A percentile compares a stretch with the other conserved stretches of the same genome.
These are phyloP conservation scores for Colletotrichum echinochloae DNA, from an alignment of 2,329 filamentous ascomycete species.

Conservation along the genomic window DNA sequence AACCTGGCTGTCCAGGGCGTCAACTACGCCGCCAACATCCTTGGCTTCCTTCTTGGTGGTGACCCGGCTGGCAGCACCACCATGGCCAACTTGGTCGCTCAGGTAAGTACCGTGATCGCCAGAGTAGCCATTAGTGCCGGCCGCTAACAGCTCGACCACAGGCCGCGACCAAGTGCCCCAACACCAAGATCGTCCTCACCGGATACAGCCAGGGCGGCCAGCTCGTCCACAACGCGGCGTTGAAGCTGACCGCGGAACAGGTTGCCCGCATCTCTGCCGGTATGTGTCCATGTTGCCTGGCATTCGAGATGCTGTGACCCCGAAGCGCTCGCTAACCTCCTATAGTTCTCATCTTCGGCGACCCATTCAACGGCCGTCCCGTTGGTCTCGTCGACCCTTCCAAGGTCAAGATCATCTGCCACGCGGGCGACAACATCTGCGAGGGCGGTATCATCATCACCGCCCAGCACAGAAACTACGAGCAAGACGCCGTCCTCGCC, in stretches of 20 bases:
- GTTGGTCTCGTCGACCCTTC: slow-evolving; percentile 27
- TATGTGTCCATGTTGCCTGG: slow-evolving; percentile 4
- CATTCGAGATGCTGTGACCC: accelerated
- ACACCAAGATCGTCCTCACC: slow-evolving; percentile 60
- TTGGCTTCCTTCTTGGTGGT: slow-evolving; percentile 60
- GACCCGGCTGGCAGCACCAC: slow-evolving; percentile 56
- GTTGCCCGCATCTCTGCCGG: slow-evolving; percentile 47
- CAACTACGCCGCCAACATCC: slow-evolving; percentile 59
- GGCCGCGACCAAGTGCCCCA: slow-evolving; percentile 56
- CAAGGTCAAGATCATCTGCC: slow-evolving; percentile 47
- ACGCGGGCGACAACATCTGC: slow-evolving; percentile 50
- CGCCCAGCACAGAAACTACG: slow-evolving; percentile 46
- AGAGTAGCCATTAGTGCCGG: no score
- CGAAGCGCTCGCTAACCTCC: background rate
- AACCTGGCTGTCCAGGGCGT: slow-evolving; percentile 66
- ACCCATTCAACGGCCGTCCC: slow-evolving; percentile 30
- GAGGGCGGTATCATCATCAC: slow-evolving; percentile 46
- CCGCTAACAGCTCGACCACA: slow-evolving; percentile 39
- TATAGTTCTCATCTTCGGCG: slow-evolving; percentile 40
- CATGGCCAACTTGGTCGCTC: slow-evolving; percentile 49
- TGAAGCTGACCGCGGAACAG: slow-evolving; percentile 51
- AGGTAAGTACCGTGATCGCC: background rate
- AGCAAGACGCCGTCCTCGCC: slow-evolving; percentile 46
- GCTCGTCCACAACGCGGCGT: slow-evolving; percentile 59
- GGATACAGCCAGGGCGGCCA: slow-evolving; percentile 59